Conservation (phyloP, 495 filamentous ascomycete species). For the Aspergillus taichungensis region DNA sequence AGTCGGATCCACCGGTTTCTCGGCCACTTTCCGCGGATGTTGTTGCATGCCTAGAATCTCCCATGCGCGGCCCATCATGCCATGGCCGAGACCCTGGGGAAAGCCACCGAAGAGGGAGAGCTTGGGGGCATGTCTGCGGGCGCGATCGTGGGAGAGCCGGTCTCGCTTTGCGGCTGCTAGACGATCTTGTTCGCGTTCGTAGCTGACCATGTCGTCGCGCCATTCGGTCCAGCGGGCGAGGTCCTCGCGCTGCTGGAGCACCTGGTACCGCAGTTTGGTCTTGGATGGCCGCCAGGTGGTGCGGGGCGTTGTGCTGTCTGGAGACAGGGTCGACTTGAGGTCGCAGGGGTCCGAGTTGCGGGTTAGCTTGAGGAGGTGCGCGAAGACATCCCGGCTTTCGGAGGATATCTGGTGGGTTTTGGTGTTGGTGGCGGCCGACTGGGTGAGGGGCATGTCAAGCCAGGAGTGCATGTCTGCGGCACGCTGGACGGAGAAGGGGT, state of each 20-base stretch:
- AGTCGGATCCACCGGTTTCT: conserved; percentile 7
- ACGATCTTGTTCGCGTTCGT: conserved; percentile 37
- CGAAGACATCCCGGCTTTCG: conserved; percentile 62
- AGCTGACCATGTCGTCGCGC: conserved; percentile 45
- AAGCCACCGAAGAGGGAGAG: conserved; percentile 23
- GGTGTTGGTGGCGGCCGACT: conserved; percentile 24
- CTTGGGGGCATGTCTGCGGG: conserved; percentile 19
- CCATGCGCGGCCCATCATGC: conserved; percentile 41
- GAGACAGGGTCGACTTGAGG: conserved; percentile 33
- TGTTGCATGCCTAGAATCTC: conserved; percentile 37
- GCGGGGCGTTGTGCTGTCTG: conserved; percentile 37
- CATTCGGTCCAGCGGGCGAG: conserved; percentile 54
- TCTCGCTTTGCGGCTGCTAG: conserved; percentile 28
- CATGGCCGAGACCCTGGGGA: conserved; percentile 29
- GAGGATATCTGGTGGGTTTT: conserved; percentile 49
- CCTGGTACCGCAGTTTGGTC: conserved; percentile 47
- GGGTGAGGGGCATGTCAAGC: conserved; percentile 56
- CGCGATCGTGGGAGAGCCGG: conserved; percentile 20
- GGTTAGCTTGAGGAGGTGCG: conserved; percentile 61
- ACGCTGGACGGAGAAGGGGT: conserved; percentile 52
- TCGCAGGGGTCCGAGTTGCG: conserved; percentile 51
- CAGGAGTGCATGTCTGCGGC: conserved; percentile 41
- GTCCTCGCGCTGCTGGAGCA: conserved; percentile 51
- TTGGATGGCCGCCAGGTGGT: conserved; percentile 52
- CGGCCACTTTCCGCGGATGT: conserved; percentile 20